phyloP scores from a whole-genome alignment of 768 basidiomycete species.

The Terana coerulea region DNA sequence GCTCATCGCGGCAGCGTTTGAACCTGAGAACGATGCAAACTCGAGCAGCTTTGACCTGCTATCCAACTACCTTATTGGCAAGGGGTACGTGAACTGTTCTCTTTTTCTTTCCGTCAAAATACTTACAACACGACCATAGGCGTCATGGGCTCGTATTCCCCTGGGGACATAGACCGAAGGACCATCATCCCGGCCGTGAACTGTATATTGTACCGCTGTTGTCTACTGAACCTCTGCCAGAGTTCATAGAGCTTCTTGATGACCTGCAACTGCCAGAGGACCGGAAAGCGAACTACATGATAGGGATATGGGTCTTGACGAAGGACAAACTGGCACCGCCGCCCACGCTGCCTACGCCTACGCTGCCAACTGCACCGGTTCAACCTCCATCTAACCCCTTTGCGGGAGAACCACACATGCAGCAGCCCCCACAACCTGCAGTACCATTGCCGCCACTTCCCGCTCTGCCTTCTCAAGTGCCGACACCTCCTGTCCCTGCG shows the following conservation, averaged over 20 bases:
- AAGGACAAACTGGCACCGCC: constrained; percentile 67
- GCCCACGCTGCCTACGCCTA: constrained; percentile 31
- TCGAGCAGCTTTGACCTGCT: constrained; percentile 48
- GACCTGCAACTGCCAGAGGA: constrained; percentile 63
- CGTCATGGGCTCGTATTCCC: constrained; percentile 86
- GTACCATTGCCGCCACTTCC: not conserved
- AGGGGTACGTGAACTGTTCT: constrained; percentile 51
- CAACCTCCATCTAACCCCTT: constrained; percentile 13
- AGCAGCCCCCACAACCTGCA: not conserved
- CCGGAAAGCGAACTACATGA: constrained; percentile 61
- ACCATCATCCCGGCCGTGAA: constrained; percentile 76
- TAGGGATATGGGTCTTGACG: constrained; percentile 83
- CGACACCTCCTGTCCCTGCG: constrained; percentile 19
- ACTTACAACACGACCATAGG: constrained; percentile 34
- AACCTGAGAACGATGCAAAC: constrained; percentile 45
- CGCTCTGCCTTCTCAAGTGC: not conserved
- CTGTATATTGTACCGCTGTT: constrained; percentile 80
- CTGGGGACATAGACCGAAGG: constrained; percentile 74
- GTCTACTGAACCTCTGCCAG: constrained; percentile 65
- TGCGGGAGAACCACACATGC: not conserved
- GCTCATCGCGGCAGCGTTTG: constrained; percentile 72
- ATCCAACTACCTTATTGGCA: constrained; percentile 63
- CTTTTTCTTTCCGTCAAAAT: not conserved
- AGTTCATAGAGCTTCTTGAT: constrained; percentile 82
- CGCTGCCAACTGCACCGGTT: constrained; percentile 8